Evolutionary conservation across 2,329 filamentous ascomycete genomes (phyloP).

Genomic region (Sporothrix luriei): DNA sequence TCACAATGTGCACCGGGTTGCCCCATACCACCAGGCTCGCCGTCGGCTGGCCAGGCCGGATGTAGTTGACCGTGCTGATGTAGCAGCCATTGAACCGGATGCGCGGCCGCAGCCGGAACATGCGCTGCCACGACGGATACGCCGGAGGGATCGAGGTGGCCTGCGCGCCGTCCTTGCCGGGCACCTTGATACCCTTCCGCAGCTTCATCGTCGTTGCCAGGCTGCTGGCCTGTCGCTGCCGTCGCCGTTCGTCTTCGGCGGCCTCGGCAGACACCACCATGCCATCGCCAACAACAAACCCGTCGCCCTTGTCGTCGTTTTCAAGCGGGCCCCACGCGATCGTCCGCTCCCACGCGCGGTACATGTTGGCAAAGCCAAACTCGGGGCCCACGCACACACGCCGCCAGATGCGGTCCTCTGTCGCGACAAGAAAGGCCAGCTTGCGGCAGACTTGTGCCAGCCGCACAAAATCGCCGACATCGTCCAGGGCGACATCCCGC

Average conservation of each 20-base stretch:
- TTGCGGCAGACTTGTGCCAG: slow-evolving; percentile 82
- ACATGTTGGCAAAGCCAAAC: slow-evolving; percentile 81
- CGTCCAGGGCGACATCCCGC: slow-evolving; percentile 67
- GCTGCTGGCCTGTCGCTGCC: slow-evolving; percentile 39
- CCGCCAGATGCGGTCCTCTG: slow-evolving; percentile 86
- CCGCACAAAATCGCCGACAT: slow-evolving; percentile 76
- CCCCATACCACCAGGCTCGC: slow-evolving; percentile 73
- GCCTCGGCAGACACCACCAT: slow-evolving; percentile 30
- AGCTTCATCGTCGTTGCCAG: slow-evolving; percentile 48
- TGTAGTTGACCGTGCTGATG: slow-evolving; percentile 95
- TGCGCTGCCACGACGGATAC: slow-evolving; percentile 60
- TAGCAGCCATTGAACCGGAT: slow-evolving; percentile 95
- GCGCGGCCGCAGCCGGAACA: slow-evolving; percentile 81
- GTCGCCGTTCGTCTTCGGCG: slow-evolving; percentile 35
- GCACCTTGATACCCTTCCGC: slow-evolving; percentile 48
- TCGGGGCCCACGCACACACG: slow-evolving; percentile 68
- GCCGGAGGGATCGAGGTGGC: neutral
- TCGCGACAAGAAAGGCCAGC: slow-evolving; percentile 79
- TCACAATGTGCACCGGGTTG: slow-evolving; percentile 89
- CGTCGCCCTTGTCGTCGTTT: slow-evolving; percentile 27
- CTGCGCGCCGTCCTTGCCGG: neutral
- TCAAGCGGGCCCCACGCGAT: slow-evolving; percentile 58
- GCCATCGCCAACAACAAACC: neutral
- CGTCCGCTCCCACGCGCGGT: slow-evolving; percentile 72
- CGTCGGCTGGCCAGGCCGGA: slow-evolving; percentile 74